Evolutionary conservation across 2,329 filamentous ascomycete species (phyloP).

Genomic region (Aspergillus latus): DNA sequence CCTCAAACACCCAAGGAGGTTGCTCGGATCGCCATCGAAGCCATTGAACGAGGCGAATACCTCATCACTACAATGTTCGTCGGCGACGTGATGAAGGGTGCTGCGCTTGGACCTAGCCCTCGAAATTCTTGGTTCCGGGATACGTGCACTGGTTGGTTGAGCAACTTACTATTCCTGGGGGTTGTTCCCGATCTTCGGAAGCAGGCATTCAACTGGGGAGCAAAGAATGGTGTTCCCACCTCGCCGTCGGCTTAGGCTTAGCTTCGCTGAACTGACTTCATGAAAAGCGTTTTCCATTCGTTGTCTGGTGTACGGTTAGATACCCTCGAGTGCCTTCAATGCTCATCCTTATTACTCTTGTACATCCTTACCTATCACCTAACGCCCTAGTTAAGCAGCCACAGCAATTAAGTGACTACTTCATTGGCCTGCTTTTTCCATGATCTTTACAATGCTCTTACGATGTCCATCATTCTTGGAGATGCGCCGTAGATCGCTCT

Average conservation of each 20-base stretch:
- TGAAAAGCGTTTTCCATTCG: slow-evolving; percentile 15
- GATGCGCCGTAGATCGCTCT: background rate
- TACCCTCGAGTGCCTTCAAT: slow-evolving; percentile 26
- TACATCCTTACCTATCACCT: slow-evolving; percentile 13
- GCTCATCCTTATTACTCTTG: slow-evolving; percentile 13
- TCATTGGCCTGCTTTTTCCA: background rate
- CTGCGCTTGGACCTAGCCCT: slow-evolving; percentile 52
- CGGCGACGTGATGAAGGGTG: slow-evolving; percentile 68
- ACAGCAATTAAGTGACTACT: slow-evolving; percentile 5
- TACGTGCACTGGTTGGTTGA: slow-evolving; percentile 55
- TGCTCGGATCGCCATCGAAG: slow-evolving; percentile 66
- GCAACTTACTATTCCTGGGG: slow-evolving; percentile 56
- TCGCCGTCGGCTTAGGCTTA: slow-evolving; percentile 9
- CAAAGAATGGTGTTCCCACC: slow-evolving; percentile 50
- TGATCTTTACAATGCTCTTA: background rate
- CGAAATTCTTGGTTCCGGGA: slow-evolving; percentile 56
- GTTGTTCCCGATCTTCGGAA: slow-evolving; percentile 58
- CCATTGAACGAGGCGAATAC: slow-evolving; percentile 77
- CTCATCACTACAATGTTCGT: slow-evolving; percentile 74
- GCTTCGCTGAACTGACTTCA: slow-evolving; percentile 2
- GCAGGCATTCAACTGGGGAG: slow-evolving; percentile 59
- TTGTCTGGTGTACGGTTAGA: slow-evolving; percentile 29
- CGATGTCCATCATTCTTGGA: background rate
- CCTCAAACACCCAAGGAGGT: slow-evolving; percentile 76
- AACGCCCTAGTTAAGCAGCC: slow-evolving; percentile 10